These are phyloP conservation scores for Cotoneaster glaucophyllus DNA, from an alignment of 306 rosid species.

Conservation along the genomic window DNA sequence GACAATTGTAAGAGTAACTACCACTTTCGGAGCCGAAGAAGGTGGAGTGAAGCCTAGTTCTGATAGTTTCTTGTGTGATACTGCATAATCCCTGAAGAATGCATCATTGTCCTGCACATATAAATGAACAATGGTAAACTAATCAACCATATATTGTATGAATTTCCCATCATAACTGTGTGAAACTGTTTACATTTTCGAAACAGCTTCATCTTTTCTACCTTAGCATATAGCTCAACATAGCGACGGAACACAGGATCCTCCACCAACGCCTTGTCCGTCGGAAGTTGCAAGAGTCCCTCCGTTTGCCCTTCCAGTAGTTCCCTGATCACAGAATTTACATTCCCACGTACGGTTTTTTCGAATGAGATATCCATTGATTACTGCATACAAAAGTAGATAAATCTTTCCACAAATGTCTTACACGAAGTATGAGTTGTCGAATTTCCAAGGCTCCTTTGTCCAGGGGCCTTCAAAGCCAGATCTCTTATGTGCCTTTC, in stretches of 20 bases:
- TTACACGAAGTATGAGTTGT: conserved; percentile 83
- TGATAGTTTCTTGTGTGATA: conserved; percentile 78
- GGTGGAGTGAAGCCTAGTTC: conserved; percentile 54
- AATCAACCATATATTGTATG: not conserved
- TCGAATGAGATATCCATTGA: not conserved
- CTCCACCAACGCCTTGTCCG: conserved; percentile 54
- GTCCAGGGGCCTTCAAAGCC: conserved; percentile 84
- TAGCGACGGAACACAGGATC: conserved; percentile 42
- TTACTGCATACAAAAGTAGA: not conserved
- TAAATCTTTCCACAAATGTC: not conserved
- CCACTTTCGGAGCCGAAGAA: conserved; percentile 5
- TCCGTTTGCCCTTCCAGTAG: conserved; percentile 31
- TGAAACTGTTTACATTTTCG: no score
- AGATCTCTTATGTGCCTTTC: conserved; percentile 76
- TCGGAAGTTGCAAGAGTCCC: conserved; percentile 57
- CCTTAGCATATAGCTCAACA: conserved; percentile 65
- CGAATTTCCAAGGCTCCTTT: conserved; percentile 57
- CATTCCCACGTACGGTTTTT: not conserved
- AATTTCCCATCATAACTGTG: no score
- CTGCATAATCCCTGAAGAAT: conserved; percentile 64
- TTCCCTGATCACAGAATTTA: conserved; percentile 36
- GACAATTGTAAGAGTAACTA: conserved; percentile 20
- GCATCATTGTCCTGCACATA: conserved; percentile 54
- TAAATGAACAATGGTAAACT: not conserved
- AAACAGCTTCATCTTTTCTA: not conserved